Base-by-base conservation (phyloP, 2,329 filamentous ascomycete genomes). In the Colletotrichum limetticola region DNA sequence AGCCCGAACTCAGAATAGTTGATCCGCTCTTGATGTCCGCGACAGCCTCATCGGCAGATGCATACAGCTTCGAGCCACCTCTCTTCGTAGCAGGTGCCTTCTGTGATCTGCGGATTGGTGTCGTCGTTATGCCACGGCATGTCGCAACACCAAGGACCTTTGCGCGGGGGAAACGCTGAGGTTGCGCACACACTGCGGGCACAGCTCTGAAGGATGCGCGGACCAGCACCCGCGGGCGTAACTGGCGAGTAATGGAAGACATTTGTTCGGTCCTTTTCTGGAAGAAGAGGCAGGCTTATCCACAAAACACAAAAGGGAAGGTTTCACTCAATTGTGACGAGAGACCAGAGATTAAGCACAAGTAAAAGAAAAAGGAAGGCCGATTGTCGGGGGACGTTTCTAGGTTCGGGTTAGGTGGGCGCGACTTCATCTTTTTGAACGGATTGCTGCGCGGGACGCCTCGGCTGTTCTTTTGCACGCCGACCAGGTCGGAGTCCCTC, bases 1-100 rank as follows among this genome's bases (percentile, higher is more conserved):
- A 96, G 1, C 94, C 94, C 19, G 93, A 92, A 79, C 93, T 94
- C 68, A 96, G 85, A 46, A 96, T 86, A 0, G 90, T 93, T 12
- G 90, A 91, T 67, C 93, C 90, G 77, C 92, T 92, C 79, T 91
- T 86, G 69, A 95, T 84, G 78, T 94, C 93, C 3, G 90, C 88
- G 53, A 95, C 89, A 6, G 93, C 93, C 55, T 90, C 90, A 74
- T 92, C 91, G 22, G 92, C 92, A 4, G 86, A 89, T 3, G 79
- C 79, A 76, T 83, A 89, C 1, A 89, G 76, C 76, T 90, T 90
- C 1, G 86, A 88, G 1, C 75, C 81, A 7, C 80, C 80, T 4
- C 82, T 78, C 14, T 78, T 76, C 4, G 73, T 59, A 22, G 35
- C 30, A 14, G 71, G 68, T 11, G 71, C 68, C 68, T 72, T 69